Percentiles rank a stretch among this genome's conserved stretches.
phyloP scores from a whole-genome alignment of 2,329 filamentous ascomycete genomes.

The Rutstroemia sp. region DNA sequence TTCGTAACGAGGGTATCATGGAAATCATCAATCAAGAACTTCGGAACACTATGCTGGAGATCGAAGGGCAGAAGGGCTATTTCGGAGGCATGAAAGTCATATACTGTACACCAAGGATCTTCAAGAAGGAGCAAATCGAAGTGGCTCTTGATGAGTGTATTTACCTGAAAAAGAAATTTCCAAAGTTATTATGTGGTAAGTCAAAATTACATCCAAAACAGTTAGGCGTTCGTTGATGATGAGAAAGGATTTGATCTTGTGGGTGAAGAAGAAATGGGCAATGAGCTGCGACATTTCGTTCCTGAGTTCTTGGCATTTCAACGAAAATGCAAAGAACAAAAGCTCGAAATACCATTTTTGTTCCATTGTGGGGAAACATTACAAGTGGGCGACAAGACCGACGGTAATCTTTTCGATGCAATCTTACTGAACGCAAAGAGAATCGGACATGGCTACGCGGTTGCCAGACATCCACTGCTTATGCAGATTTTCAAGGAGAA shows the following conservation, averaged over 20 bases:
- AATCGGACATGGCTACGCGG: conserved; percentile 66
- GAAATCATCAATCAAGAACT: conserved; percentile 49
- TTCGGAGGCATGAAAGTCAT: conserved; percentile 64
- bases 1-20: conserved; percentile 54
- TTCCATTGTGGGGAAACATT: conserved; percentile 74
- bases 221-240: not conserved
- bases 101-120: conserved; percentile 61
- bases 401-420: conserved; percentile 64
- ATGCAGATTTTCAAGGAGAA: conserved; percentile 56
- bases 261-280: conserved; percentile 56
- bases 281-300: conserved; percentile 51
- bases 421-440: conserved; percentile 58
- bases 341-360: conserved; percentile 59
- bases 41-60: conserved; percentile 36
- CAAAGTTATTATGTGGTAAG: conserved; percentile 56
- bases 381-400: conserved; percentile 54
- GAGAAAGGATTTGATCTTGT: conserved; percentile 59
- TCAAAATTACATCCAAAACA: not conserved
- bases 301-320: conserved; percentile 50
- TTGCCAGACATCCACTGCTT: conserved; percentile 59
- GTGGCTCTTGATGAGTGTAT: conserved; percentile 54
- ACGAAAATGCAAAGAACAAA: conserved; percentile 38
- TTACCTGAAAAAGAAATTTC: conserved; percentile 48
- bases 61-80: conserved; percentile 33
- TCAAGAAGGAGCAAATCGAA: conserved; percentile 40